Percentiles rank a stretch among this genome's conserved stretches.
phyloP scores from a whole-genome alignment of 2,329 filamentous ascomycete genomes.

The Fonsecaea pugnacius region DNA sequence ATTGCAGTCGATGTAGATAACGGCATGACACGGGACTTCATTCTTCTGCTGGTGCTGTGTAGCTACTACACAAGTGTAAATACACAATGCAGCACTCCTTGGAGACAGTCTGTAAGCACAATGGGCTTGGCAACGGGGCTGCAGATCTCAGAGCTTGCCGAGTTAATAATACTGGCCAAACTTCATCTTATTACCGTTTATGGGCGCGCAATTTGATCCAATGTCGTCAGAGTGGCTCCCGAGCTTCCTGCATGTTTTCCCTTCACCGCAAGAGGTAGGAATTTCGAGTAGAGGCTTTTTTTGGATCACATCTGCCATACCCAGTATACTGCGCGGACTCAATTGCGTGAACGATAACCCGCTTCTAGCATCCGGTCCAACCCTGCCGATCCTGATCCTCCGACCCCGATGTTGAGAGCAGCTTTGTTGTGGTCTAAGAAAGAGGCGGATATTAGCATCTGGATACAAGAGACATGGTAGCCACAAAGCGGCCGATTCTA shows the following conservation, averaged over 20 bases:
- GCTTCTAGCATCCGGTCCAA: neutral
- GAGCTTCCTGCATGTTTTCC: neutral
- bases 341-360: neutral
- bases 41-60: too few relatives aligned
- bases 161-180: neutral
- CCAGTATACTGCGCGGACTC: neutral
- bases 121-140: neutral
- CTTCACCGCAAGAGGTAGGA: conserved; percentile 1
- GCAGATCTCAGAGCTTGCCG: neutral
- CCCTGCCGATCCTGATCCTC: neutral
- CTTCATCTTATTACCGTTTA: neutral
- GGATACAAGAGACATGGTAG: neutral
- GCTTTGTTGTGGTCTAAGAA: neutral
- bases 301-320: neutral
- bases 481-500: neutral
- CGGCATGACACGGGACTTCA: too few relatives aligned
- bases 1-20: too few relatives aligned
- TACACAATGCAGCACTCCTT: neutral
- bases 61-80: too few relatives aligned
- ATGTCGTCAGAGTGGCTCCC: conserved; percentile 2
- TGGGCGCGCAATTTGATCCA: neutral
- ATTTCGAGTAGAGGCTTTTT: neutral
- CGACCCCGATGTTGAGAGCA: neutral
- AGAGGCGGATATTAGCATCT: neutral
- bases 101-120: neutral